Percentiles rank a stretch among this genome's conserved stretches.
These are phyloP conservation scores for Chlorella ohadii DNA, from an alignment of 139 green algal species.

Conservation along the genomic window DNA sequence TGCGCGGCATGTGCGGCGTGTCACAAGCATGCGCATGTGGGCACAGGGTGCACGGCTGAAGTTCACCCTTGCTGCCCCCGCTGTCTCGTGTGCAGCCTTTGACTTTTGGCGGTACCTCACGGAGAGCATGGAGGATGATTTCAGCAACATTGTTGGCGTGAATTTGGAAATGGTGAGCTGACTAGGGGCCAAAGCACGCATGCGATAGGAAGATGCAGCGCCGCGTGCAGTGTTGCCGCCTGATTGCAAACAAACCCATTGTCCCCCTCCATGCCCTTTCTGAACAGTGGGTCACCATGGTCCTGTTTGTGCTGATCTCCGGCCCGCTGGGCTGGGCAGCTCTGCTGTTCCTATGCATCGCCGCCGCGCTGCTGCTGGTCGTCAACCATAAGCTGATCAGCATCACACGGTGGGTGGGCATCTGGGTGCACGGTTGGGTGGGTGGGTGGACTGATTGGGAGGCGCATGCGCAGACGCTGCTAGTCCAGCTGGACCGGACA, in stretches of 20 bases:
- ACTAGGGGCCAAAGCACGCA: too few species aligned
- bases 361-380: conserved; percentile 29
- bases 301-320: conserved; percentile 42
- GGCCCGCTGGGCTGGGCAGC: conserved; percentile 41
- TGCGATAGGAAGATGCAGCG: too few species aligned
- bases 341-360: conserved; percentile 20
- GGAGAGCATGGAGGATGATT: conserved; percentile 25
- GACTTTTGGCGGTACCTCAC: conserved; percentile 36
- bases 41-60: too few species aligned
- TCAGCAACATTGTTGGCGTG: not conserved
- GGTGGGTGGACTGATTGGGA: too few species aligned
- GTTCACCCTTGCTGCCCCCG: not conserved
- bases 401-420: conserved; percentile 33
- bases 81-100: conserved; percentile 29
- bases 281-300: conserved; percentile 11
- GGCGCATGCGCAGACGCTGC: too few species aligned
- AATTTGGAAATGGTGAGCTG: conserved; percentile 35
- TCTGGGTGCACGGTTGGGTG: too few species aligned
- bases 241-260: too few species aligned
- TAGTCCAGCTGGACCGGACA: too few species aligned
- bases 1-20: too few species aligned
- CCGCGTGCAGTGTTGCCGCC: too few species aligned
- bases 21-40: too few species aligned
- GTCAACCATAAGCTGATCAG: conserved; percentile 46
- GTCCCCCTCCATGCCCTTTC: not conserved